These are phyloP conservation scores for Paraconiothyrium sp. DNA, from an alignment of 2,329 filamentous ascomycete species.

Conservation along the genomic window DNA sequence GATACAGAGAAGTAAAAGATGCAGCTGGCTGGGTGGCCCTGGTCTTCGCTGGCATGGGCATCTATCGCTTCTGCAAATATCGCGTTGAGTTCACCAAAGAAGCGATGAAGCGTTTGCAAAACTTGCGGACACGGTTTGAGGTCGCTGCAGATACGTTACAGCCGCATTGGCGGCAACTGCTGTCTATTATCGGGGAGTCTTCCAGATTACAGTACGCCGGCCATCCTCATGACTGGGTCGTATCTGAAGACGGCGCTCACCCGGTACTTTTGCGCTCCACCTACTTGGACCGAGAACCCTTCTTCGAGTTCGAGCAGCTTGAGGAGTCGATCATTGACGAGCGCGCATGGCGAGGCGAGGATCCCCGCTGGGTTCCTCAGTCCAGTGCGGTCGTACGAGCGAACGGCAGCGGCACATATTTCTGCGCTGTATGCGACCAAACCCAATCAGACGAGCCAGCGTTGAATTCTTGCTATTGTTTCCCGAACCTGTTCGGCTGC, in stretches of 20 bases:
- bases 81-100: conserved; percentile 63
- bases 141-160: conserved; percentile 64
- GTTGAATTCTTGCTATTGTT: conserved; percentile 63
- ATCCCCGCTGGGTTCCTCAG: conserved; percentile 57
- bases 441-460: conserved; percentile 61
- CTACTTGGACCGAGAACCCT: conserved; percentile 58
- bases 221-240: conserved; percentile 64
- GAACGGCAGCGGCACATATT: conserved; percentile 45
- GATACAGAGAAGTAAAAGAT: conserved; percentile 68
- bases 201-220: conserved; percentile 55
- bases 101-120: conserved; percentile 59
- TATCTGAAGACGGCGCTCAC: conserved; percentile 55
- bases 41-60: conserved; percentile 66
- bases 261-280: conserved; percentile 58
- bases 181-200: conserved; percentile 57
- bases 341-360: conserved; percentile 59
- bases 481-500: conserved; percentile 62
- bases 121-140: conserved; percentile 59
- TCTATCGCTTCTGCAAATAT: conserved; percentile 70
- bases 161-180: conserved; percentile 61
- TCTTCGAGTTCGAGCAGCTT: conserved; percentile 60
- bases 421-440: conserved; percentile 58
- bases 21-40: conserved; percentile 65
- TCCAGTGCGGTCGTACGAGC: conserved; percentile 36
- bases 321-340: conserved; percentile 62